Percentiles rank a stretch among this genome's conserved stretches.
Conservation (phyloP, 2,329 filamentous ascomycete genomes). For the Emericellopsis atlantica region DNA sequence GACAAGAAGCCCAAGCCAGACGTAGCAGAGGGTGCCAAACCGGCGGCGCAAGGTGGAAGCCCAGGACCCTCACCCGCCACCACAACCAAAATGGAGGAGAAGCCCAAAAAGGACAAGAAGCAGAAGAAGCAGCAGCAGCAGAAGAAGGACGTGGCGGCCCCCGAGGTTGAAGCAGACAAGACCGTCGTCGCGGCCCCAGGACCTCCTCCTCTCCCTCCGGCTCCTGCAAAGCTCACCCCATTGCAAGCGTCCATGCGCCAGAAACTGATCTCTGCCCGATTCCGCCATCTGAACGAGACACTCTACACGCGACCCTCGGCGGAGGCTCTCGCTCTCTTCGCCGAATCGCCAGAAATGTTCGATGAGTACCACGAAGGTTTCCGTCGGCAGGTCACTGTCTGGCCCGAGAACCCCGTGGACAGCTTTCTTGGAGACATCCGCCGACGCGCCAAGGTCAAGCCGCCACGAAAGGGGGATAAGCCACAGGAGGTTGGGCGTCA, state of each 20-base stretch:
- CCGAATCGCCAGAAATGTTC: constrained; percentile 82
- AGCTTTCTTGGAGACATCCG: constrained; percentile 65
- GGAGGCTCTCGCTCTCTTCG: constrained; percentile 74
- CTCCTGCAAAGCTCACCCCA: constrained; percentile 58
- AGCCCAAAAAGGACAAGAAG: constrained; percentile 17
- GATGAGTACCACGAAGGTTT: constrained; percentile 94
- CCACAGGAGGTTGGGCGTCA: constrained; percentile 7
- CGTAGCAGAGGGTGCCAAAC: constrained; percentile 13
- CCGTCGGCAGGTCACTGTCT: constrained; percentile 85
- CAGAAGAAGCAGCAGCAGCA: constrained; percentile 19
- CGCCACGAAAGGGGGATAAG: constrained; percentile 12
- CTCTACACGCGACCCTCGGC: constrained; percentile 85
- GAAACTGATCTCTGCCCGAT: constrained; percentile 88
- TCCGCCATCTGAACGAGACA: constrained; percentile 93
- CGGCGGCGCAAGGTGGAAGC: constrained; percentile 9
- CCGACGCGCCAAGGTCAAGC: constrained; percentile 45
- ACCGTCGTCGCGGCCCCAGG: constrained; percentile 9
- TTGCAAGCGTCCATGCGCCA: constrained; percentile 89
- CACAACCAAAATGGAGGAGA: constrained; percentile 15
- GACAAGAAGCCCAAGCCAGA: constrained; percentile 3
- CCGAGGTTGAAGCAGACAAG: constrained; percentile 7
- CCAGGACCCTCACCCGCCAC: constrained; percentile 10
- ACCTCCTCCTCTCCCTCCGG: constrained; percentile 24
- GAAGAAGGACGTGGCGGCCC: too few species aligned
- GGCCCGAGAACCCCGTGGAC: constrained; percentile 94